phyloP scores from a whole-genome alignment of 1,139 yeast genomes.

The Taiozyma sp. region DNA sequence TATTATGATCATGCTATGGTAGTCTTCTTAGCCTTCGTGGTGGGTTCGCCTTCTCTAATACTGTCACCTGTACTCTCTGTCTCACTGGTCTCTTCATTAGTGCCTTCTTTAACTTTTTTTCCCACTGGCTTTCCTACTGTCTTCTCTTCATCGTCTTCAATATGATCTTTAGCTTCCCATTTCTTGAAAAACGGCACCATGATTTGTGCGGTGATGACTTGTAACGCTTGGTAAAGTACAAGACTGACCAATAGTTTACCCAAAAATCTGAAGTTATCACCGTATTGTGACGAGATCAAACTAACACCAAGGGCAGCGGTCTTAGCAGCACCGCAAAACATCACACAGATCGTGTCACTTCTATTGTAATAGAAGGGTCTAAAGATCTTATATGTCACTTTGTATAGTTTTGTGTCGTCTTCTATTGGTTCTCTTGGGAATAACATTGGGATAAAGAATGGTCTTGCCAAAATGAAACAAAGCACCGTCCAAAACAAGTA shows the following conservation, averaged over 20 bases:
- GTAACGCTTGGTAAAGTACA: slow-evolving; percentile 82
- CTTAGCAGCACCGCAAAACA: slow-evolving; percentile 90
- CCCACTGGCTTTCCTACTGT: slow-evolving; percentile 15
- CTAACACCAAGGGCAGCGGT: slow-evolving; percentile 92
- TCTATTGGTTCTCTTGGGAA: slow-evolving; percentile 44
- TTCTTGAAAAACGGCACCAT: slow-evolving; percentile 57
- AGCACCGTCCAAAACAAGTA: slow-evolving; percentile 68
- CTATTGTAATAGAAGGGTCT: slow-evolving; percentile 67
- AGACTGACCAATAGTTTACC: slow-evolving; percentile 76
- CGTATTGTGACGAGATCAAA: slow-evolving; percentile 73
- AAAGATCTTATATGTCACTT: slow-evolving; percentile 33
- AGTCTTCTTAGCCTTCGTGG: neutral
- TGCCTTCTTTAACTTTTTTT: neutral
- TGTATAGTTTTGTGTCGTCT: slow-evolving; percentile 38
- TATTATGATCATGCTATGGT: neutral
- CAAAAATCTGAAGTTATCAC: slow-evolving; percentile 49
- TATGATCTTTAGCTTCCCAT: slow-evolving; percentile 47
- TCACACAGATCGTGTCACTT: slow-evolving; percentile 67
- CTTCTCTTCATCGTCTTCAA: slow-evolving; percentile 13
- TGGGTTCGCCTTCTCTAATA: neutral
- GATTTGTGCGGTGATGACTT: slow-evolving; percentile 71
- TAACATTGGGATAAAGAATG: slow-evolving; percentile 41
- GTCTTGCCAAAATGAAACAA: slow-evolving; percentile 56
- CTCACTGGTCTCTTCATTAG: neutral
- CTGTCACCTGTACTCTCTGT: neutral